phyloP scores from a whole-genome alignment of 495 filamentous ascomycete genomes.

The Trichoderma erinaceum region DNA sequence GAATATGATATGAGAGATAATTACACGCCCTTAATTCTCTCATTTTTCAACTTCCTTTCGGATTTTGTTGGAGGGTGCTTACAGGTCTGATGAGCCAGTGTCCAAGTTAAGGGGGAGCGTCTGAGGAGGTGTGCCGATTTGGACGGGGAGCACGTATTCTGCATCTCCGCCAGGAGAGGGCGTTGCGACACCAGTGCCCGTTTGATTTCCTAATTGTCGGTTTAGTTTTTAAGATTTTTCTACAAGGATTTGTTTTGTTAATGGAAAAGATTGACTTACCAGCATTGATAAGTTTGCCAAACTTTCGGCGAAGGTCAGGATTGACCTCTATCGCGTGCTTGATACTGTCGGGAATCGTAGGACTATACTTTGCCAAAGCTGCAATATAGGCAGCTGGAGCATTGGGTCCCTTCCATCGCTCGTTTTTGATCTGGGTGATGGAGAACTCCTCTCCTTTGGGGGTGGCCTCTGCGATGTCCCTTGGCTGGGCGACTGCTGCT shows the following conservation, averaged over 20 bases:
- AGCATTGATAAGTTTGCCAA: background rate
- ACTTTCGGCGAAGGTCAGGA: slow-evolving; percentile 7
- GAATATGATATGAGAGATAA: no score
- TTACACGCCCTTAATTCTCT: no score
- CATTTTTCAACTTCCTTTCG: no score
- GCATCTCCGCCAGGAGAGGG: slow-evolving; percentile 52
- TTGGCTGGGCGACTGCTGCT: background rate
- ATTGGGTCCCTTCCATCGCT: slow-evolving; percentile 24
- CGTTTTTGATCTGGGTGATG: background rate
- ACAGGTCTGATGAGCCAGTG: slow-evolving; percentile 69
- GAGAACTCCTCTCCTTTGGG: background rate
- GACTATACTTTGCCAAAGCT: slow-evolving; percentile 54
- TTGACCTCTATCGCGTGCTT: slow-evolving; percentile 27
- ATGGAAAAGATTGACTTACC: background rate
- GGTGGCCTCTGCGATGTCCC: background rate
- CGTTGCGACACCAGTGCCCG: slow-evolving; percentile 36
- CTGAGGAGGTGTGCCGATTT: slow-evolving; percentile 51
- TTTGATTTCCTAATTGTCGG: slow-evolving; percentile 6
- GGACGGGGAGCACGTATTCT: slow-evolving; percentile 64
- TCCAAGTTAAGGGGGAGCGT: slow-evolving; percentile 65
- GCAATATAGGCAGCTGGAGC: slow-evolving; percentile 49
- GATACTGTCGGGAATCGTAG: slow-evolving; percentile 32
- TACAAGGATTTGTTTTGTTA: background rate
- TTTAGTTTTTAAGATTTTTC: background rate
- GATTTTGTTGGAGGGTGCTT: background rate